Evolutionary conservation across 345 rosid genomes (phyloP), one percentile per base, ranked within the genome.

Genomic region (Citrus glauca): DNA sequence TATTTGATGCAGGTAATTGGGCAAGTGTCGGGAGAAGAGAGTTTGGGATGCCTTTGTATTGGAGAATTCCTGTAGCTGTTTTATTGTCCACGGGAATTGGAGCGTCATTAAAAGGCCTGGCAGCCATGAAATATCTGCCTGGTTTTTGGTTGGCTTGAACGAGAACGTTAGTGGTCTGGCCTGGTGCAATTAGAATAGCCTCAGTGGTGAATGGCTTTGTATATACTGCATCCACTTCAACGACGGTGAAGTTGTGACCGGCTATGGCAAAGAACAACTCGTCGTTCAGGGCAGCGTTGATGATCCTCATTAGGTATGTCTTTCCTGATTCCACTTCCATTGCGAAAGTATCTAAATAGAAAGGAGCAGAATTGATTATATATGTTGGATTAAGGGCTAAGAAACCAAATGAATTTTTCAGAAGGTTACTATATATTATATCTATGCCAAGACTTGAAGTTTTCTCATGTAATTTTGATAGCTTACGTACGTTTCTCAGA

Each of bases 81-180:
- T 89, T 92, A 88, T 91, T 91, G 82, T 94, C 96, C 16, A 89
- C 78, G 0, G 97, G 60, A 38, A 94, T 67, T n/a, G 94, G 93
- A 55, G 78, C 98, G 56, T 94, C 98, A 89, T 90, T 90, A 87
- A 92, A 94, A 28, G 98, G 86, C 81, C 86, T 79, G 1, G 97
- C 84, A 22, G 94, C 92, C 97, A 90, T 89, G 90, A 89, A 90
- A 77, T 87, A 89, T 73, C 94, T 80, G 28, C 86, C 83, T 0
- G 89, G 91, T 2, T 45, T 25, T 27, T 84, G 88, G 86, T 90
- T 83, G 42, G 97, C 91, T 70, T 72, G 88, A 73, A 94, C 89
- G 0, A 94, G 86, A 73, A 94, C 93, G 67, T 89, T 94, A 19
- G 98, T 91, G 59, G 98, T 94, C 77, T 94, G 98, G n/a, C 98